Evolutionary conservation across 1,284 basidiomycete species (phyloP), one percentile per base, ranked within the genome.

Genomic region (Trichosporon ovoides): DNA sequence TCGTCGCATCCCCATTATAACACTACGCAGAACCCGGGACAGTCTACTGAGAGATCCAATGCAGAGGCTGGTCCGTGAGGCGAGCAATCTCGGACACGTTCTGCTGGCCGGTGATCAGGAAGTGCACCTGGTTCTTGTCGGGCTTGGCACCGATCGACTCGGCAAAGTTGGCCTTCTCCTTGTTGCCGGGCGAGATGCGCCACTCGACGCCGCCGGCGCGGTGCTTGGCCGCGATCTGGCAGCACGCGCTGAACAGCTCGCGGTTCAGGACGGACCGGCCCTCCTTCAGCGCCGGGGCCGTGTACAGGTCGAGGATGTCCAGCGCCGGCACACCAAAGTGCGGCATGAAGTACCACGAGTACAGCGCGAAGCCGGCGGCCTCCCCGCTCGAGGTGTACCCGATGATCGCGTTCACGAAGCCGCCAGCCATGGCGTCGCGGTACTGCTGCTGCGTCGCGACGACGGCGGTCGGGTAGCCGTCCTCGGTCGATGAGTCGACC

Each of bases 331-430:
- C 16, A 13, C 51, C 51, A 11, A 20, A 12, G 5, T 52, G 16
- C 14, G 51, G 51, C 19, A 52, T 34, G 51, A 52, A 52, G 51
- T 12, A 37, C 51, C 51, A 52, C 19, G 34, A 52, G 51, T 36
- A 52, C 34, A 52, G 51, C 34, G 51, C 51, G 11, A 38, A 36
- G 1, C 51, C 51, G 12, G 35, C 51, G 11, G 51, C 51, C 16
- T 52, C 20, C 20, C 51, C 51, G 19, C 24, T 20, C 4, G 24
- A 9, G n/a, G 22, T 37, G 36, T 28, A 37, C 9, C 19, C 51
- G 51, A 52, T 36, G 35, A 52, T 38, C 2, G 34, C 51, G 34
- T 37, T 28, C 4, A 37, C 51, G 18, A 52, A 37, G 51, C 35
- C 35, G 36, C 35, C 34, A 6, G 51, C 22, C 35, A 52, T 35